phyloP scores from a whole-genome alignment of 108 stramenopile species.

The Skeletonema menzelii region DNA sequence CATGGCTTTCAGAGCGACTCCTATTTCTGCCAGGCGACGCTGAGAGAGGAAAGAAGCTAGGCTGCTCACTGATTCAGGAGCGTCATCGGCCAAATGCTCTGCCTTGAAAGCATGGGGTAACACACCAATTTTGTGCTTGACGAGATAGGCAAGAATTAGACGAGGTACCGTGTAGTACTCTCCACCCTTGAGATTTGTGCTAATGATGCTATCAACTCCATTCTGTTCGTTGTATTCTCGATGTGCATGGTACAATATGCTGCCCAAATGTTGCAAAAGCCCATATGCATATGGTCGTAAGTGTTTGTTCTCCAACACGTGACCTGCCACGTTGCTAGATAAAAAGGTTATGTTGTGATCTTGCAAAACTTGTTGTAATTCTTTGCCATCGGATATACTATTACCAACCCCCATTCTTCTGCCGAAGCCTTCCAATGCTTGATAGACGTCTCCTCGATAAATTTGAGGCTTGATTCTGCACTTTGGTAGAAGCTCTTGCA shows the following conservation, averaged over 20 bases:
- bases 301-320: constrained; percentile 21
- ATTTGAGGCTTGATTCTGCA: constrained; percentile 23
- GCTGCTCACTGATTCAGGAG: constrained; percentile 37
- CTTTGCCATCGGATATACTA: constrained; percentile 1
- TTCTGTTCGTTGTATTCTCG: constrained; percentile 10
- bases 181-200: constrained; percentile 8
- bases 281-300: constrained; percentile 27
- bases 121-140: constrained; percentile 26
- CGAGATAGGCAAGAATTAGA: constrained; percentile 36
- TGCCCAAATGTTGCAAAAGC: constrained; percentile 33
- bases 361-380: constrained; percentile 19
- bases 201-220: not conserved
- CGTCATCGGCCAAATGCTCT: constrained; percentile 41
- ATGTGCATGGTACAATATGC: constrained; percentile 31
- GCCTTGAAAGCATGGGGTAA: constrained; percentile 42
- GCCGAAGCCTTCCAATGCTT: constrained; percentile 37
- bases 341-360: constrained; percentile 31
- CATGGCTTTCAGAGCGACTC: constrained; percentile 25
- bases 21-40: constrained; percentile 41
- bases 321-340: constrained; percentile 37
- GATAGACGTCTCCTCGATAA: constrained; percentile 35
- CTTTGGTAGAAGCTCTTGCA: constrained; percentile 16
- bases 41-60: constrained; percentile 26
- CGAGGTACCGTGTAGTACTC: constrained; percentile 43
- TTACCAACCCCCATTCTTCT: constrained; percentile 14